phyloP scores from a whole-genome alignment of 1,284 basidiomycete genomes.

The Xerocomus amazonicus region DNA sequence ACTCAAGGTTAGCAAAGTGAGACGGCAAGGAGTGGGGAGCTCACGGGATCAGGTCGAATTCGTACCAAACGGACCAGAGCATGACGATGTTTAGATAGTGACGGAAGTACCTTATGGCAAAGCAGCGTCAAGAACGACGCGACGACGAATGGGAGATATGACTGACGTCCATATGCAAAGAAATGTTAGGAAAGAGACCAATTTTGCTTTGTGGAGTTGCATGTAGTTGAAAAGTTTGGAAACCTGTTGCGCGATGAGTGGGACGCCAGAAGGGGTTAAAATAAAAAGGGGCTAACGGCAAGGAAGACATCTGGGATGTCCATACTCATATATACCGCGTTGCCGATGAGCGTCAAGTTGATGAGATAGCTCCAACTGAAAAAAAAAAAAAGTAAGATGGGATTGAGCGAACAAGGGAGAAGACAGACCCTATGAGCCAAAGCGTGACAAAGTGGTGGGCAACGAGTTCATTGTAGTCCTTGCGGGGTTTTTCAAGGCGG shows the following conservation, averaged over 20 bases:
- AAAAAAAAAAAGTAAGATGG: not conserved
- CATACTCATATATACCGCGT: constrained; percentile 95
- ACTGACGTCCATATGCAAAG: constrained; percentile 81
- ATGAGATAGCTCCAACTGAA: constrained; percentile 82
- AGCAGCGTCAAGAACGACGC: not conserved
- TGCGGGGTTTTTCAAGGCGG: constrained; percentile 88
- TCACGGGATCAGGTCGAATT: constrained; percentile 80
- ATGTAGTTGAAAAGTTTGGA: constrained; percentile 90
- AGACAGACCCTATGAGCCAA: constrained; percentile 76
- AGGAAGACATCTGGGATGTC: constrained; percentile 91
- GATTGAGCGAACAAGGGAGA: constrained; percentile 9
- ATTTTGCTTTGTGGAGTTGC: constrained; percentile 60
- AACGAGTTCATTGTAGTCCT: constrained; percentile 87
- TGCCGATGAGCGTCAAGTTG: constrained; percentile 86
- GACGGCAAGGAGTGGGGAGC: constrained; percentile 31
- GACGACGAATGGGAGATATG: not conserved
- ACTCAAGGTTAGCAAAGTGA: constrained; percentile 4
- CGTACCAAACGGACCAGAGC: constrained; percentile 81
- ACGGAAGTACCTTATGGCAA: constrained; percentile 82
- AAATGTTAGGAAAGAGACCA: constrained; percentile 66
- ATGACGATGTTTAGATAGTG: constrained; percentile 91
- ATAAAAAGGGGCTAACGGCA: constrained; percentile 55
- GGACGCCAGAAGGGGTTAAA: constrained; percentile 3
- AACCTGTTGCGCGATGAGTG: constrained; percentile 43
- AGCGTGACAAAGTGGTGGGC: constrained; percentile 90